Evolutionary conservation across 805 yeast species (phyloP).

Genomic region (Tetrapisispora taiwanensis): DNA sequence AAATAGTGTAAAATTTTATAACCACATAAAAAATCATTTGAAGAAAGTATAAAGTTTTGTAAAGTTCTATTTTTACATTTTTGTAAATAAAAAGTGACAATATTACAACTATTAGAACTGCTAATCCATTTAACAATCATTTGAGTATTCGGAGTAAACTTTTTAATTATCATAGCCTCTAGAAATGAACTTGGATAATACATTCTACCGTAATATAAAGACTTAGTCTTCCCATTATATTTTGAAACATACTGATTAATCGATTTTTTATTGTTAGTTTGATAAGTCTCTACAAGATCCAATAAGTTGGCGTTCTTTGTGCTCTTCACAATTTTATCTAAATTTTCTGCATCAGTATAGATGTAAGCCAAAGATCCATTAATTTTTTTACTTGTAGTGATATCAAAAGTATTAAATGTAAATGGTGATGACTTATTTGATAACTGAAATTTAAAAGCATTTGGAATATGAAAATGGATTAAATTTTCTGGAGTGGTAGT

Average conservation of each 20-base stretch:
- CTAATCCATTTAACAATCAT: conserved; percentile 66
- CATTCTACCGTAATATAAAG: conserved; percentile 73
- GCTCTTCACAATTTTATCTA: conserved; percentile 39
- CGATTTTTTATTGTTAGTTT: conserved; percentile 40
- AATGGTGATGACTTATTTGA: conserved; percentile 60
- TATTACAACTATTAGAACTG: conserved; percentile 47
- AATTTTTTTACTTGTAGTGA: conserved; percentile 46
- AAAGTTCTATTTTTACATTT: conserved; percentile 51
- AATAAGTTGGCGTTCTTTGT: conserved; percentile 48
- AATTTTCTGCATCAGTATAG: conserved; percentile 49
- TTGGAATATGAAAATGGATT: conserved; percentile 65
- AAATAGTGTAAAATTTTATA: conserved; percentile 68
- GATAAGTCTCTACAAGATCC: conserved; percentile 60
- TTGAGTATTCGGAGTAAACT: conserved; percentile 52
- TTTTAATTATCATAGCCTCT: conserved; percentile 75
- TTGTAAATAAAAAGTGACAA: conserved; percentile 63
- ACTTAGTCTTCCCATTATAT: conserved; percentile 20
- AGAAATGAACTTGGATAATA: conserved; percentile 77
- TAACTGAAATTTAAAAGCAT: conserved; percentile 52
- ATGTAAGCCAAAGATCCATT: conserved; percentile 79
- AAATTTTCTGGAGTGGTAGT: conserved; percentile 59
- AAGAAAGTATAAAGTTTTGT: conserved; percentile 68
- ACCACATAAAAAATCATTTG: conserved; percentile 78
- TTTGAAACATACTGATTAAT: conserved; percentile 7
- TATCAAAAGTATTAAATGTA: conserved; percentile 62